phyloP scores from a whole-genome alignment of 768 basidiomycete species.

The Coprinopsis marcescibilis region DNA sequence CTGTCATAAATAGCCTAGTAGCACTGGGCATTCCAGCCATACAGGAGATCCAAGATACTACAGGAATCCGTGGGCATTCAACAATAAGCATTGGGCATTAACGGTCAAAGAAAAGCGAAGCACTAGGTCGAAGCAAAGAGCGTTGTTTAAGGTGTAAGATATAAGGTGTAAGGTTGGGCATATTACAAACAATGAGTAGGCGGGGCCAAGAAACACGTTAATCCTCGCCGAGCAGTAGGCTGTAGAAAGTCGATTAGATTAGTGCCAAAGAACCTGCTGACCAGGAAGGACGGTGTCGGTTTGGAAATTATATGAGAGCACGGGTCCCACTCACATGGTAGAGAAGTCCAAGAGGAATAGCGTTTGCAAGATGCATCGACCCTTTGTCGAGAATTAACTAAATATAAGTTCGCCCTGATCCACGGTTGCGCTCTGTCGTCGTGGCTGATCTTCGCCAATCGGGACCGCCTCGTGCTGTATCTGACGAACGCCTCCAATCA shows the following conservation, averaged over 20 bases:
- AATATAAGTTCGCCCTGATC: too few species aligned
- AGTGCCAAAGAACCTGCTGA: not conserved
- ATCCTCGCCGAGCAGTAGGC: not conserved
- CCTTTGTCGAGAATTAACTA: too few species aligned
- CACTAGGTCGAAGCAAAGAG: constrained; percentile 2
- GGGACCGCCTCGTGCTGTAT: constrained; percentile 11
- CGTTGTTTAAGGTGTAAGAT: not conserved
- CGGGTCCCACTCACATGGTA: not conserved
- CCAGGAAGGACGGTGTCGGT: not conserved
- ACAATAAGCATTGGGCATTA: too few species aligned
- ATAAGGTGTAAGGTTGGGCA: not conserved
- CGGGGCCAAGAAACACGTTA: not conserved
- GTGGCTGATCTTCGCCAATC: constrained; percentile 14
- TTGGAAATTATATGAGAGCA: not conserved
- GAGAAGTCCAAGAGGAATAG: not conserved
- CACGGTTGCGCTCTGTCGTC: not conserved
- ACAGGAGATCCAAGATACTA: too few species aligned
- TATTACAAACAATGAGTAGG: not conserved
- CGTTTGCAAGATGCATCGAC: too few species aligned
- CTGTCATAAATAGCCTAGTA: too few species aligned
- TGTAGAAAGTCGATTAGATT: not conserved
- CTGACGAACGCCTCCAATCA: constrained; percentile 20
- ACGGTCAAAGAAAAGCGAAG: too few species aligned
- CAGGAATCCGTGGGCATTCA: too few species aligned
- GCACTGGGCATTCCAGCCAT: too few species aligned